Evolutionary conservation across 352 stramenopile genomes (phyloP), one percentile per base, ranked within the genome.

Genomic region (Phytophthora citrophthora): DNA sequence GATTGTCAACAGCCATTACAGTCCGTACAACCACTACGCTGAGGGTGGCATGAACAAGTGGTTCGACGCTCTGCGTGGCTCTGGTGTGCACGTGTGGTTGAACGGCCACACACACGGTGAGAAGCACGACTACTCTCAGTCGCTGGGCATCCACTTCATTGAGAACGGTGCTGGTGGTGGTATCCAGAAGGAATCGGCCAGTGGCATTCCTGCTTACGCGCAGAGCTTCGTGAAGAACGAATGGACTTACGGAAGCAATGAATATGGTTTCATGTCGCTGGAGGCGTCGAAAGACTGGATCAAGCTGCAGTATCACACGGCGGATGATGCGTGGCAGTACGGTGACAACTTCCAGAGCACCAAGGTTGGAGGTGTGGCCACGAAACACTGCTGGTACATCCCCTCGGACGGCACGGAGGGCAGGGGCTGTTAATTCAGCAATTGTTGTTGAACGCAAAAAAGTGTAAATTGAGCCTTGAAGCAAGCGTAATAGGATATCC

Each of bases 131-230:
- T 74, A 81, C 50, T 64, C 66, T 11, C 54, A 59, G 57, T 61
- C 53, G 4, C 59, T 87, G n/a, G 57, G 62, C 10, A 75, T 78
- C 1, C 79, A 91, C 48, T 91, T 89, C 40, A 61, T 91, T n/a
- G 77, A 88, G 52, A 91, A 89, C 38, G 79, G 82, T 12, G 79
- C 73, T n/a, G 82, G 82, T 38, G 82, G 82, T 11, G 82, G 79
- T 46, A 83, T 80, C 40, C 65, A 85, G 61, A 86, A 74, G 38
- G 73, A 78, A 32, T 82, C 70, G 20, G 66, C 81, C 0, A 84
- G 78, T 54, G 67, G 64, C 27, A 87, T 87, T 48, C 74, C 72
- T 0, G 55, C 54, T 11, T 83, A 86, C 50, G 77, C 76, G 0
- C 45, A 59, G 16, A 38, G 40, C 15, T 77, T 74, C 36, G 64